Evolutionary conservation across 2,329 filamentous ascomycete species (phyloP).

Genomic region (Ophiosphaerella herpotricha): DNA sequence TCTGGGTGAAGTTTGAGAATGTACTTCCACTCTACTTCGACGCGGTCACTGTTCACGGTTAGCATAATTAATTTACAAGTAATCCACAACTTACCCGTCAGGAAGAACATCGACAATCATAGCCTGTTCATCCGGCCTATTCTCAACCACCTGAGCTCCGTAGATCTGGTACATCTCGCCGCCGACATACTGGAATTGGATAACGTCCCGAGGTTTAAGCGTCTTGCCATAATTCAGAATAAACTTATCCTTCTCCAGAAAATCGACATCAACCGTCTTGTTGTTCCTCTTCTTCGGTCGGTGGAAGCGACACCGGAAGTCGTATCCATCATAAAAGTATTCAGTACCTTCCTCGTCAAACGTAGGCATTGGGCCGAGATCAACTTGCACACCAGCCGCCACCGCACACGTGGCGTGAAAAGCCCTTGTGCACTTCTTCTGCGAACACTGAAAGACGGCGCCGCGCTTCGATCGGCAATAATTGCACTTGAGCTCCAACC

Average conservation of each 20-base stretch:
- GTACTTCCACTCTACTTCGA: conserved; percentile 87
- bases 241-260: conserved; percentile 71
- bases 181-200: conserved; percentile 79
- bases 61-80: conserved; percentile 7
- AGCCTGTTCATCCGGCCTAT: conserved; percentile 73
- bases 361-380: conserved; percentile 82
- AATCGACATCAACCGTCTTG: conserved; percentile 71
- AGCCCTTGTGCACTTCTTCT: conserved; percentile 88
- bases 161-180: conserved; percentile 87
- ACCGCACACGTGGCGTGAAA: conserved; percentile 96
- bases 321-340: conserved; percentile 88
- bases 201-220: conserved; percentile 73
- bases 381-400: conserved; percentile 87
- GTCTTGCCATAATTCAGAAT: conserved; percentile 70
- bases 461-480: conserved; percentile 93
- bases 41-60: conserved; percentile 60
- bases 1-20: conserved; percentile 72
- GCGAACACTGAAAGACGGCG: conserved; percentile 96
- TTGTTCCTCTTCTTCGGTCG: conserved; percentile 86
- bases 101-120: conserved; percentile 83
- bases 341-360: conserved; percentile 90
- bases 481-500: conserved; percentile 89
- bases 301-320: conserved; percentile 94
- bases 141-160: conserved; percentile 85
- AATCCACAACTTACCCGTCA: conserved; percentile 66